Evolutionary conservation across 2,329 filamentous ascomycete genomes (phyloP), one percentile per base, ranked within the genome.

Genomic region (Microdochium nivale): DNA sequence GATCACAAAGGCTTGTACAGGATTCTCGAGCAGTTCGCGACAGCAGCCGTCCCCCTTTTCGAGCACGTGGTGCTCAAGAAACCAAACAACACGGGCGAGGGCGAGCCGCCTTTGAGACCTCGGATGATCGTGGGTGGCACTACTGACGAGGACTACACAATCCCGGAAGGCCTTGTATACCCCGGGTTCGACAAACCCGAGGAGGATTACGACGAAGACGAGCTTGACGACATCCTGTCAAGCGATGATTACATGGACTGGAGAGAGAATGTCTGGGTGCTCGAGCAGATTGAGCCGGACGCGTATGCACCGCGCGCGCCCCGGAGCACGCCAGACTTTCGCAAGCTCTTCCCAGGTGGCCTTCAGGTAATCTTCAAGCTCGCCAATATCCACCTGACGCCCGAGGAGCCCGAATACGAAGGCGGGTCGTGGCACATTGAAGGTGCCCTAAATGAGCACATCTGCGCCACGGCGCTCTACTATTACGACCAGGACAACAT

Each of bases 361-460:
- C 65, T 86, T 0, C 84, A 87, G 54, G 70, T 87, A 40, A 80
- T 86, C 51, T 75, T 84, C 50, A 86, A 86, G 62, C 66, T 87
- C 11, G 74, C 79, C 14, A 81, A 77, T 48, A 79, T 86, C 46
- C 72, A 83, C 25, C 70, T 87, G 1, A 80, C 74, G 0, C 83
- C 83, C 0, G 76, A 79, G 19, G 74, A 79, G 2, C 78, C 82
- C 0, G 59, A 60, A 0, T 86, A 81, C 55, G 63, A 66, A 0
- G 76, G 76, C 16, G 79, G 79, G 0, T 67, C 65, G 1, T 83
- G 79, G 75, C 79, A 82, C 55, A 59, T 79, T 2, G 79, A 82
- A 55, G 78, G 79, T 19, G 67, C 69, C 54, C 56, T 73, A 8
- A 86, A 87, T 57, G 83, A 87, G 62, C 78, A 77, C 55, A 84